These are phyloP conservation scores for Clonostachys solani DNA, from an alignment of 2,329 filamentous ascomycete genomes.

Conservation along the genomic window DNA sequence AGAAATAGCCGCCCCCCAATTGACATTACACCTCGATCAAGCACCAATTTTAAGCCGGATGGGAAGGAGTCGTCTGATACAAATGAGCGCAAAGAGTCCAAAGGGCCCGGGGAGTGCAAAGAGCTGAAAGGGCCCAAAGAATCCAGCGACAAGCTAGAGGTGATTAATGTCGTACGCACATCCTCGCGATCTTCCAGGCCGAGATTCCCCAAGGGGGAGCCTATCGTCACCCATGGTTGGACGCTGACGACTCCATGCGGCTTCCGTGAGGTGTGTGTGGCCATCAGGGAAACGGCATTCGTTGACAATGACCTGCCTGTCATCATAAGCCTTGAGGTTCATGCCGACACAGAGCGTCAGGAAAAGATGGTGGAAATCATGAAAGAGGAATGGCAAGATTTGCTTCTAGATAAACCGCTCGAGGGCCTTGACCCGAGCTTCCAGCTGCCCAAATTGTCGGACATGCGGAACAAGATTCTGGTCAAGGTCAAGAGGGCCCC, in stretches of 20 bases:
- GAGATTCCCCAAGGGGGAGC: constrained; percentile 50
- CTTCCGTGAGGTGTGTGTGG: constrained; percentile 81
- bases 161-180: constrained; percentile 9
- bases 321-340: constrained; percentile 90
- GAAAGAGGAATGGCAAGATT: constrained; percentile 76
- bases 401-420: constrained; percentile 60
- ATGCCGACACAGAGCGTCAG: constrained; percentile 78
- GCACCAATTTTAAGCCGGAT: too few relatives aligned
- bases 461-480: constrained; percentile 75
- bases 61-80: too few relatives aligned
- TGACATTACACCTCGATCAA: too few relatives aligned
- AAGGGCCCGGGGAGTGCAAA: too few relatives aligned
- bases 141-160: constrained; percentile 25
- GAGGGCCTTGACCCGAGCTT: constrained; percentile 46
- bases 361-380: constrained; percentile 92
- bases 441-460: constrained; percentile 63
- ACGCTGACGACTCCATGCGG: constrained; percentile 82
- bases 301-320: constrained; percentile 71
- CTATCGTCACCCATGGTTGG: constrained; percentile 77
- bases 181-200: constrained; percentile 12
- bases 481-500: constrained; percentile 71
- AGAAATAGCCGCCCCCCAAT: constrained; percentile 18
- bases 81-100: too few relatives aligned
- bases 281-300: constrained; percentile 77
- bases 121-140: constrained; percentile 17